Base-by-base conservation (phyloP, 306 rosid species). In the Medicago arabica region DNA sequence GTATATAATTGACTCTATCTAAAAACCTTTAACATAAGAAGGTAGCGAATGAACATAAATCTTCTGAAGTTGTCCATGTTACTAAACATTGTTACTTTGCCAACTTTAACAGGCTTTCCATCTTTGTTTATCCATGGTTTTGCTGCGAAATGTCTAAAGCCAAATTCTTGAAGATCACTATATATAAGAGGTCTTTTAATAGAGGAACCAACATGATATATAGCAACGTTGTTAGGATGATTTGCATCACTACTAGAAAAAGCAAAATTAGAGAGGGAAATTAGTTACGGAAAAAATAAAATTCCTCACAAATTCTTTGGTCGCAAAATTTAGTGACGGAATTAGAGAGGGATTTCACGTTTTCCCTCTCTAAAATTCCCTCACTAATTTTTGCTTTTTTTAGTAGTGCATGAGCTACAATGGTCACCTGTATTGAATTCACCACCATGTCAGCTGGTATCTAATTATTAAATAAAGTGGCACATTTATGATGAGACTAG, bases 361-460 rank as follows among this genome's bases (percentile, higher is more conserved):
- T n/a, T n/a, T n/a, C n/a, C n/a, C n/a, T n/a, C n/a, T n/a, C n/a
- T n/a, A n/a, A n/a, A n/a, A n/a, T n/a, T n/a, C n/a, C n/a, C n/a
- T n/a, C n/a, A n/a, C n/a, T n/a, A n/a, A n/a, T n/a, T n/a, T n/a
- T n/a, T n/a, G n/a, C n/a, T n/a, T n/a, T n/a, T n/a, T n/a, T n/a
- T n/a, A n/a, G n/a, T n/a, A n/a, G n/a, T n/a, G n/a, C 87, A 38
- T 85, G 90, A 66, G 78, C 89, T 18, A 74, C 78, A 87, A 84
- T 88, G 0, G 86, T 76, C 34, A 82, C 89, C 2, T 88, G 9
- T 0, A 86, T 92, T 13, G 93, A 72, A 78, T 89, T 92, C 72
- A 89, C 93, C 76, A 89, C 97, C 85, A 88, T 79, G 43, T 92
- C 97, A 3, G 93, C 97, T 0, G 97, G 97, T 18, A 89, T 81